Conservation (phyloP, 1,284 basidiomycete species). For the Butyriboletus pseudospeciosus region DNA sequence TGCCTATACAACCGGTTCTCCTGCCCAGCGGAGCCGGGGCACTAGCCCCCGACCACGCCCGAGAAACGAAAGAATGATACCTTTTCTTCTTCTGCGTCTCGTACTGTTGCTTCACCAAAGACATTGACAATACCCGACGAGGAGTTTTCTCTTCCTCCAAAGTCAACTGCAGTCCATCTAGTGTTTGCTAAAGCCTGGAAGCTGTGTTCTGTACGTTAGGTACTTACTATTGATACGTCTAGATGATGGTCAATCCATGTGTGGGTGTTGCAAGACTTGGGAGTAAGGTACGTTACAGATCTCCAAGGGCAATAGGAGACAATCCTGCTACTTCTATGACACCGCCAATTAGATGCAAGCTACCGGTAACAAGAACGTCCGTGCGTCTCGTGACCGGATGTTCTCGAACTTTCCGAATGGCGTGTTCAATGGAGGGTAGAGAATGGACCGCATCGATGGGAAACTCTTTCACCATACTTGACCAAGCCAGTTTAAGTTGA, state of each 20-base stretch:
- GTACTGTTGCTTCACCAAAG: neutral
- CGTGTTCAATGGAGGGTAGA: slow-evolving; percentile 85
- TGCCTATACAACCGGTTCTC: slow-evolving; percentile 69
- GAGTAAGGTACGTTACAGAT: slow-evolving; percentile 13
- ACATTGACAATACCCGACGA: neutral
- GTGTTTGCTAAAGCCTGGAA: slow-evolving; percentile 26
- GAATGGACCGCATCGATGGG: slow-evolving; percentile 65
- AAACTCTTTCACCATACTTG: slow-evolving; percentile 57
- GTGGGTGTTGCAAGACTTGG: slow-evolving; percentile 1
- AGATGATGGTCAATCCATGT: slow-evolving; percentile 2
- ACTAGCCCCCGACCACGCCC: neutral
- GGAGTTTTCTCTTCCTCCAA: neutral
- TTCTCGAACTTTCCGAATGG: slow-evolving; percentile 60
- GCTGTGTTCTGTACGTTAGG: slow-evolving; percentile 13
- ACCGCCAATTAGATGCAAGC: slow-evolving; percentile 92
- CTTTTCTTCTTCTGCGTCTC: neutral
- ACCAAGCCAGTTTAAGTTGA: slow-evolving; percentile 75
- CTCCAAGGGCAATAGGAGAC: slow-evolving; percentile 53
- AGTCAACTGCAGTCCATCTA: neutral
- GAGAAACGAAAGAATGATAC: neutral
- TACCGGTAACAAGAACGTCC: slow-evolving; percentile 84
- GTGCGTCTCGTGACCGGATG: slow-evolving; percentile 34
- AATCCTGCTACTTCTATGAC: slow-evolving; percentile 86
- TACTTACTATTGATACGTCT: slow-evolving; percentile 3
- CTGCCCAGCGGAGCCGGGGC: slow-evolving; percentile 36